Evolutionary conservation across 768 basidiomycete genomes (phyloP), one percentile per base, ranked within the genome.

Genomic region (Hypholoma fasciculare): DNA sequence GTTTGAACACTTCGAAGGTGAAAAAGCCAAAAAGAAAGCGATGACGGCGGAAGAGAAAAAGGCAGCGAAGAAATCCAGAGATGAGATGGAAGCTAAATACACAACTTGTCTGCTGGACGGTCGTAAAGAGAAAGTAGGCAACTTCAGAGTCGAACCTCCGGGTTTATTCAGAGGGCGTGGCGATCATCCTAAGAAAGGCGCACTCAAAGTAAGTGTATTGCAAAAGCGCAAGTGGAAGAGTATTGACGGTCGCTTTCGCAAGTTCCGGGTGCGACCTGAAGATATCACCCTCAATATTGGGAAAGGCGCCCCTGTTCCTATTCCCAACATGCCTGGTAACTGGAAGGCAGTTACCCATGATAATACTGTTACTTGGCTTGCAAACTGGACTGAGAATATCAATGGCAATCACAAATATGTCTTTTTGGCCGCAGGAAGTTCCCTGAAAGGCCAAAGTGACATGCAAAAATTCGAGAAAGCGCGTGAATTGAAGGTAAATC

Each of bases 381-480:
- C 97, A 4, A 96, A 91, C 56, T 99, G 97, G 97, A 95, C 94
- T 47, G 97, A 98, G 74, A 99, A 99, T 69, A 87, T 98, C 74
- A 98, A 98, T 67, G 85, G 87, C 59, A 92, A 89, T 68, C 87
- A 92, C 73, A 98, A 98, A 76, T 99, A 99, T 69, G 97, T 99
- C 54, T 98, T 98, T 82, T 75, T 98, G 61, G 94, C 97, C 7
- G 92, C 97, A n/a, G 94, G 94, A 42, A 96, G 94, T 66, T 96
- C 95, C 7, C 82, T 98, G 68, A 99, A 99, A 75, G 97, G 97
- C 43, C 96, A 98, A 74, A 96, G 94, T 70, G 97, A 99, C 76
- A 91, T 95, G 88, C 76, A 82, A 56, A 99, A 99, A 76, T 99
- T 98, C 63, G 97, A 99, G 76, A 98, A 98, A 73, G 94, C 97